Evolutionary conservation across 2,329 filamentous ascomycete genomes (phyloP).

Genomic region (Blastomyces parvus): DNA sequence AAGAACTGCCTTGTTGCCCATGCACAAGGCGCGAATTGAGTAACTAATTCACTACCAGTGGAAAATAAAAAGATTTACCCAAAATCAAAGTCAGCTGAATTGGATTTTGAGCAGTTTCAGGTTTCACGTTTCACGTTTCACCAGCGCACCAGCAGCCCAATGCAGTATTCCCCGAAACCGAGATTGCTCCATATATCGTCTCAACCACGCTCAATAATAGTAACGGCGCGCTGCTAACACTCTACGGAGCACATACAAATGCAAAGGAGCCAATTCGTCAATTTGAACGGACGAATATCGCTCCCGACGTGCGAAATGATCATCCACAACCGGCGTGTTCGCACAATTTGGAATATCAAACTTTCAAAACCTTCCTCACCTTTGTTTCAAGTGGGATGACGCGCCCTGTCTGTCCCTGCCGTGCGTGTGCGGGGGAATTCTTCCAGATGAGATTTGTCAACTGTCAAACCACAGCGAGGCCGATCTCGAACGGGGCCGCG

Average conservation of each 20-base stretch:
- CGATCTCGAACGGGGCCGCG: too few species aligned
- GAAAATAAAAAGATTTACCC: neutral
- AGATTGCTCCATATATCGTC: neutral
- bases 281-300: neutral
- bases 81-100: neutral
- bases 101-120: neutral
- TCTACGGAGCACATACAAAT: too few species aligned
- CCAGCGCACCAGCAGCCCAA: neutral
- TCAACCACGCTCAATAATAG: neutral
- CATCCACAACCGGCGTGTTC: neutral
- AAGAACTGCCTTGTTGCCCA: too few species aligned
- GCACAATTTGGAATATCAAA: neutral
- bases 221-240: neutral
- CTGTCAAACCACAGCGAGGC: too few species aligned
- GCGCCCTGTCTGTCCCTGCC: neutral
- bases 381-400: neutral
- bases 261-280: neutral
- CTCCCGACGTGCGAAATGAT: neutral
- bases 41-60: too few species aligned
- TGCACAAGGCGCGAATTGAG: too few species aligned
- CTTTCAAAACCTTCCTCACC: neutral
- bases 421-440: neutral
- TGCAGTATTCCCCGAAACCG: neutral
- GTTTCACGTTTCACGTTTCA: neutral
- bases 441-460: too few species aligned